Conservation (phyloP, 345 rosid genomes). For the Gossypium mustelinum region DNA sequence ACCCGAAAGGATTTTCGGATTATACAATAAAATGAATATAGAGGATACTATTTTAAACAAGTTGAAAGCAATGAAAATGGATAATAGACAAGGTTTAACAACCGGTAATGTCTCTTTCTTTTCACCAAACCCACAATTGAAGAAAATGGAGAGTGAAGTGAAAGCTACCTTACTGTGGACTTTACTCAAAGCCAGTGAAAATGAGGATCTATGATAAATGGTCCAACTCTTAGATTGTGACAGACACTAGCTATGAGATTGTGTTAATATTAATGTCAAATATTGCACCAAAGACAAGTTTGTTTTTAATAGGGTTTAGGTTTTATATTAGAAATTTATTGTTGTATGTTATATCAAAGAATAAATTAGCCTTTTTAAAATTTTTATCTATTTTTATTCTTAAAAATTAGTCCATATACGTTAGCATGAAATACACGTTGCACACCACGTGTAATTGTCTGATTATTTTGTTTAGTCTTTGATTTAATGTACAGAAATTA, state of each 20-base stretch:
- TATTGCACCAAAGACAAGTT: not conserved
- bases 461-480: too few species aligned
- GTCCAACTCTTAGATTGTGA: not conserved
- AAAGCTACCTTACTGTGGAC: slow-evolving; percentile 13
- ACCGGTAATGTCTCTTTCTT: not conserved
- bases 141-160: not conserved
- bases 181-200: not conserved
- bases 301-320: too few species aligned
- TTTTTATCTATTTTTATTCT: too few species aligned
- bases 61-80: not conserved
- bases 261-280: not conserved
- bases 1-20: too few species aligned
- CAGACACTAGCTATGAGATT: not conserved
- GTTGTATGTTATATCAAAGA: too few species aligned
- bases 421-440: too few species aligned
- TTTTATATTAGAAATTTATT: too few species aligned
- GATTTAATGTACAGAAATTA: too few species aligned
- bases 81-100: not conserved
- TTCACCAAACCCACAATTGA: not conserved
- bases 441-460: too few species aligned
- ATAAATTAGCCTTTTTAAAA: too few species aligned
- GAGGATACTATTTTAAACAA: too few species aligned
- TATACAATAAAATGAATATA: too few species aligned
- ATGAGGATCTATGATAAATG: not conserved
- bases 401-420: rapidly evolving